Evolutionary conservation across 2,329 filamentous ascomycete genomes (phyloP).

Genomic region (Nigrograna mackinnonii): DNA sequence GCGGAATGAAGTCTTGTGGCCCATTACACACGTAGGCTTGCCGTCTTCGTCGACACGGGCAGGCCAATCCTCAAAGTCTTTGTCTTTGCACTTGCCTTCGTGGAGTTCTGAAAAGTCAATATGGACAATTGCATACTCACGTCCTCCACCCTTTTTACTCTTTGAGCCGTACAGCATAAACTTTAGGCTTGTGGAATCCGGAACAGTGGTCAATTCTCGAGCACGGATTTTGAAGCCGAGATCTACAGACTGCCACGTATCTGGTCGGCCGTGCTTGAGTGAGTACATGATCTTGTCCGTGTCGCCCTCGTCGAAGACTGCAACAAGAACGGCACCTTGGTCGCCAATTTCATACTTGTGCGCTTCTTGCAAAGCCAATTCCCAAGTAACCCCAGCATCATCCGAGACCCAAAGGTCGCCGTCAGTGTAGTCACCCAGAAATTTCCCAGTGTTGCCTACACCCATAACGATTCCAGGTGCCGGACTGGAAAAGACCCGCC

Average conservation of each 20-base stretch:
- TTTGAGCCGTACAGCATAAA: conserved; percentile 73
- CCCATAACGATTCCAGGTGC: conserved; percentile 94
- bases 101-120: conserved; percentile 85
- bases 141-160: conserved; percentile 49
- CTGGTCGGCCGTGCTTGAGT: conserved; percentile 77
- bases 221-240: conserved; percentile 74
- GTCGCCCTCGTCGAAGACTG: conserved; percentile 68
- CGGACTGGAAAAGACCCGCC: conserved; percentile 88
- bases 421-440: conserved; percentile 70
- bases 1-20: conserved; percentile 84
- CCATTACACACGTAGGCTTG: conserved; percentile 89
- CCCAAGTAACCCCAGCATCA: conserved; percentile 87
- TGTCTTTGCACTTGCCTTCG: conserved; percentile 74
- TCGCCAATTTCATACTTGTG: conserved; percentile 98
- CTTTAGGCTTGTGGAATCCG: conserved; percentile 90
- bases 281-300: conserved; percentile 76
- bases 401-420: conserved; percentile 87
- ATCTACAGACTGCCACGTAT: conserved; percentile 72
- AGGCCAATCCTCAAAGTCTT: conserved; percentile 86
- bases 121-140: conserved; percentile 67
- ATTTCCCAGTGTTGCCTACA: conserved; percentile 83
- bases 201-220: conserved; percentile 79
- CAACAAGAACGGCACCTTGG: conserved; percentile 85
- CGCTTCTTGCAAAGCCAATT: conserved; percentile 71
- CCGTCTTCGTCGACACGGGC: conserved; percentile 81